Percentiles rank a stretch among this genome's conserved stretches.
Conservation (phyloP, 805 yeast species). For the Danielia oregonensis region DNA sequence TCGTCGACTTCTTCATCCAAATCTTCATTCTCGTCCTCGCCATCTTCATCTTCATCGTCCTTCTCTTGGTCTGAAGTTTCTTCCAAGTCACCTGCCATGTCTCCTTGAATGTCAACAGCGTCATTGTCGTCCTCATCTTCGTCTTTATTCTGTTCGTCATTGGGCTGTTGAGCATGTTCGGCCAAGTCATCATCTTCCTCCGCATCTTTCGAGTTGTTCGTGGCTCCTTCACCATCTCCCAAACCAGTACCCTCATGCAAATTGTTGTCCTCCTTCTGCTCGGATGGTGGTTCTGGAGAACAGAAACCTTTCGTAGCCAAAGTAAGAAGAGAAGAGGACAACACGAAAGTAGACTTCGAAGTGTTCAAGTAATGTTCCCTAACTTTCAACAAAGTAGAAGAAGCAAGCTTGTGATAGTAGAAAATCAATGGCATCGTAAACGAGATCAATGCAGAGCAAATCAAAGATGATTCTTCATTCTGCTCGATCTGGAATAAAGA, state of each 20-base stretch:
- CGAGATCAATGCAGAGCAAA: conserved; percentile 46
- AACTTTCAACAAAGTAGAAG: conserved; percentile 40
- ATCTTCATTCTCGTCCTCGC: conserved; percentile 48
- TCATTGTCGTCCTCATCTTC: conserved; percentile 71
- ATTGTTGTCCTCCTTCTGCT: conserved; percentile 56
- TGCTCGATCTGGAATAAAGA: conserved; percentile 36
- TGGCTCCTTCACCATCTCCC: conserved; percentile 91
- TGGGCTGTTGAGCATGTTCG: conserved; percentile 72
- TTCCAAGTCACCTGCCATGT: conserved; percentile 92
- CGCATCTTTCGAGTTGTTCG: conserved; percentile 74
- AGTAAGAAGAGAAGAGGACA: conserved; percentile 52
- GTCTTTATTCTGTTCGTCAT: conserved; percentile 63
- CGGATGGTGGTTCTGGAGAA: conserved; percentile 76
- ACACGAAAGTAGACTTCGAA: conserved; percentile 58
- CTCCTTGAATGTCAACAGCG: conserved; percentile 94
- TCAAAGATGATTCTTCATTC: conserved; percentile 29
- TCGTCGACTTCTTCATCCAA: conserved; percentile 88
- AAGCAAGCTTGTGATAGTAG: conserved; percentile 53
- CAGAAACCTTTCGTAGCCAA: conserved; percentile 86
- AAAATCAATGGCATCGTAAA: conserved; percentile 61
- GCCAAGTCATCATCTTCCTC: conserved; percentile 89
- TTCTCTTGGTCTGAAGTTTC: conserved; percentile 66
- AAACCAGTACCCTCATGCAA: conserved; percentile 84
- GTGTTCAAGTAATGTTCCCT: conserved; percentile 48
- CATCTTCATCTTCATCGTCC: conserved; percentile 44